Evolutionary conservation across 768 basidiomycete species (phyloP).

Genomic region (Rhodosporidiobolus odoratus): DNA sequence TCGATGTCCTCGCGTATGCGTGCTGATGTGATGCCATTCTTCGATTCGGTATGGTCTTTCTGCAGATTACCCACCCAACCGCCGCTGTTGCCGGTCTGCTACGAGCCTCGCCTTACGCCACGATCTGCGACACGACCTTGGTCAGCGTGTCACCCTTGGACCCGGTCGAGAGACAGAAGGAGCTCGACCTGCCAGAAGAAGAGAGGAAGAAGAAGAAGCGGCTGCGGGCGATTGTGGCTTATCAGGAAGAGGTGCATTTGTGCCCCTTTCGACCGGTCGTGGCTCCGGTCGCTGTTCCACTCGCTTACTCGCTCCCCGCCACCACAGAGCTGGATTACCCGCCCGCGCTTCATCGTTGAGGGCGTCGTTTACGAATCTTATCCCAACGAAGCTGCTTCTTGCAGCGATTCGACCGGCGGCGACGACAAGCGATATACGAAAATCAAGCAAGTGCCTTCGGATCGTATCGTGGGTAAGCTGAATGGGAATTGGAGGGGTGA

Average conservation of each 20-base stretch:
- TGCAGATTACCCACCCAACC: slow-evolving; percentile 76
- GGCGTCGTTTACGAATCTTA: slow-evolving; percentile 82
- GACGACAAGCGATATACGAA: slow-evolving; percentile 44
- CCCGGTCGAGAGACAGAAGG: background rate
- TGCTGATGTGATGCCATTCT: too few relatives aligned
- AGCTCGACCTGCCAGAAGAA: background rate
- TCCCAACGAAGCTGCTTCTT: slow-evolving; percentile 51
- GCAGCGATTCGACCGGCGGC: slow-evolving; percentile 30
- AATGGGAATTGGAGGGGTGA: slow-evolving; percentile 83
- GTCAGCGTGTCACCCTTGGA: slow-evolving; percentile 13
- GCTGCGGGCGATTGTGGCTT: slow-evolving; percentile 57
- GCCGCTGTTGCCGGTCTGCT: slow-evolving; percentile 88
- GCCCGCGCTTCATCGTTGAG: slow-evolving; percentile 49
- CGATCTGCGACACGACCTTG: slow-evolving; percentile 57
- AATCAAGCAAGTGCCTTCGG: slow-evolving; percentile 81
- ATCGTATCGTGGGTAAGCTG: slow-evolving; percentile 68
- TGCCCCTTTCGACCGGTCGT: background rate
- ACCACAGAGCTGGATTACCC: slow-evolving; percentile 31
- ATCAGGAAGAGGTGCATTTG: slow-evolving; percentile 81
- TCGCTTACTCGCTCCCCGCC: background rate
- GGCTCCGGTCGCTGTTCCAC: background rate
- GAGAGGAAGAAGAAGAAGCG: background rate
- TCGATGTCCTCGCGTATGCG: too few relatives aligned
- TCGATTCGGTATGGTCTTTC: background rate
- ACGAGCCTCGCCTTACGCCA: slow-evolving; percentile 85